A percentile compares a stretch with the other conserved stretches of the same genome.
These are phyloP conservation scores for Trichoderma erinaceum DNA, from an alignment of 495 filamentous ascomycete genomes.

Conservation along the genomic window DNA sequence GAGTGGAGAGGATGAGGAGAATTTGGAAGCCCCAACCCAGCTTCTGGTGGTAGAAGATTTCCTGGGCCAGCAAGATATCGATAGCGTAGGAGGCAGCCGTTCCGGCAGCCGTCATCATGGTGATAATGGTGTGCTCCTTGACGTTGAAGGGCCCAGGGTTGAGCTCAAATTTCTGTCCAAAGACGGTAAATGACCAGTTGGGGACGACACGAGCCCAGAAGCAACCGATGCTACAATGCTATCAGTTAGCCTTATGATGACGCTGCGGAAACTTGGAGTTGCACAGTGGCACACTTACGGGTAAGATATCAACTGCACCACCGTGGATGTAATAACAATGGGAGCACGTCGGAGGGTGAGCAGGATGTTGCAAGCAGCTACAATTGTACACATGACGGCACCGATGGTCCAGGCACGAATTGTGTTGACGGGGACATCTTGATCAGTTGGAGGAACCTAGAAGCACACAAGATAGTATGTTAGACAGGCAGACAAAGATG, in stretches of 20 bases:
- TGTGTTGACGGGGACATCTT: slow-evolving; percentile 27
- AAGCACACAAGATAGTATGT: neutral
- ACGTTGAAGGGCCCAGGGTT: slow-evolving; percentile 40
- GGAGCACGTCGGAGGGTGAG: slow-evolving; percentile 49
- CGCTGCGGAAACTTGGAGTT: neutral
- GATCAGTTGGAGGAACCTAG: slow-evolving; percentile 42
- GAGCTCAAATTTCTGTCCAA: slow-evolving; percentile 14
- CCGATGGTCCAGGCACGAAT: slow-evolving; percentile 29
- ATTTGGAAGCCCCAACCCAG: slow-evolving; percentile 59
- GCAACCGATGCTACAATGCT: neutral
- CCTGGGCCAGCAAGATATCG: slow-evolving; percentile 24
- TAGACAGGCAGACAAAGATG: neutral
- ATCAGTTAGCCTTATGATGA: neutral
- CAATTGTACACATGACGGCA: slow-evolving; percentile 20
- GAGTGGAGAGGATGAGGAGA: slow-evolving; percentile 61
- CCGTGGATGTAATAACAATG: slow-evolving; percentile 49
- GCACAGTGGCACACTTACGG: slow-evolving; percentile 21
- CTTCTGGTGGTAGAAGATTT: slow-evolving; percentile 46
- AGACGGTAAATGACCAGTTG: slow-evolving; percentile 19
- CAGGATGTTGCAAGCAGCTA: slow-evolving; percentile 34
- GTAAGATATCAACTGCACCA: slow-evolving; percentile 53
- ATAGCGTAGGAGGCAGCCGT: slow-evolving; percentile 14
- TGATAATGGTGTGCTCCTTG: slow-evolving; percentile 37
- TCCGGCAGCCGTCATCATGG: slow-evolving; percentile 24
- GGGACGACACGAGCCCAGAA: slow-evolving; percentile 25